These are phyloP conservation scores for Pichia sp. DNA, from an alignment of 1,139 yeast genomes.

Conservation along the genomic window DNA sequence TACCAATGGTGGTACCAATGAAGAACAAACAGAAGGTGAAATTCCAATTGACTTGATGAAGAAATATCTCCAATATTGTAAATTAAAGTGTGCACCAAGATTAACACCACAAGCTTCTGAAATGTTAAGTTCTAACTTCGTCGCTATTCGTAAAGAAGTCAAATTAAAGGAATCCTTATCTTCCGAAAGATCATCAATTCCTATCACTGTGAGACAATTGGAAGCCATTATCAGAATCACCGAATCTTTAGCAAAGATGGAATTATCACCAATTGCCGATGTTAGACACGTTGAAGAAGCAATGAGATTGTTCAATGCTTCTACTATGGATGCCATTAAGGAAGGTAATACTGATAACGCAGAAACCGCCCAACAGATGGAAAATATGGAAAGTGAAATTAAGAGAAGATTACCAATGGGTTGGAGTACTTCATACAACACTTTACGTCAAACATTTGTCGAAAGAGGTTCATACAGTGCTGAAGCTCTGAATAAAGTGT, in stretches of 20 bases:
- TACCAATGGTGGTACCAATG: slow-evolving; percentile 64
- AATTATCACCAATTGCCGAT: slow-evolving; percentile 78
- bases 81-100: slow-evolving; percentile 89
- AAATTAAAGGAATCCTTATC: slow-evolving; percentile 79
- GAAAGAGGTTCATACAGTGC: slow-evolving; percentile 58
- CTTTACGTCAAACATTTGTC: slow-evolving; percentile 82
- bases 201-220: slow-evolving; percentile 95
- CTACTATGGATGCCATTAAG: slow-evolving; percentile 96
- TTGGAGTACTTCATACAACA: slow-evolving; percentile 89
- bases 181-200: slow-evolving; percentile 91
- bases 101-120: slow-evolving; percentile 89
- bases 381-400: slow-evolving; percentile 77
- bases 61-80: slow-evolving; percentile 87
- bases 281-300: slow-evolving; percentile 96
- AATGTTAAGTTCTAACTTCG: slow-evolving; percentile 90
- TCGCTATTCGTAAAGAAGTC: slow-evolving; percentile 81
- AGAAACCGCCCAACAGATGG: slow-evolving; percentile 61
- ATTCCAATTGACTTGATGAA: slow-evolving; percentile 90
- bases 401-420: slow-evolving; percentile 94
- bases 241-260: slow-evolving; percentile 88
- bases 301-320: slow-evolving; percentile 88
- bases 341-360: slow-evolving; percentile 46
- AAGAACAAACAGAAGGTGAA: slow-evolving; percentile 71
- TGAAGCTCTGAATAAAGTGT: slow-evolving; percentile 80
- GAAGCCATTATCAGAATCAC: slow-evolving; percentile 97